A percentile compares a stretch with the other conserved stretches of the same genome.
phyloP scores from a whole-genome alignment of 352 stramenopile genomes.

The Globisporangium apiculatum region DNA sequence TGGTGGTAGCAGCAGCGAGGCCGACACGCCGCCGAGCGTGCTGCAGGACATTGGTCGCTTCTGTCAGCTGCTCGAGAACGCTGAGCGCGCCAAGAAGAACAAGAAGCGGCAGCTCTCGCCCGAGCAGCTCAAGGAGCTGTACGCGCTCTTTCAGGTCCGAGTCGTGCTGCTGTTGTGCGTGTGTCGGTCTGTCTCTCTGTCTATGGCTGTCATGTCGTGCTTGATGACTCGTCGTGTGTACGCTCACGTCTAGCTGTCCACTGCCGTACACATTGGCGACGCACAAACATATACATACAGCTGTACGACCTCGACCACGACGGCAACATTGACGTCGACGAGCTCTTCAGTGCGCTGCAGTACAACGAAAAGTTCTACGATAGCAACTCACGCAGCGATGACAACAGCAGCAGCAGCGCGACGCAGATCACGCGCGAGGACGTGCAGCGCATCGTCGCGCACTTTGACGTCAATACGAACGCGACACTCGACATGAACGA shows the following conservation, averaged over 20 bases:
- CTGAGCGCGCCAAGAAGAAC: conserved; percentile 40
- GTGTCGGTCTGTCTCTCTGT: no score
- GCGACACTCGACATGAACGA: conserved; percentile 63
- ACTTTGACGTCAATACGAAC: conserved; percentile 73
- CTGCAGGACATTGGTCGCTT: conserved; percentile 52
- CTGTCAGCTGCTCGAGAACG: conserved; percentile 39
- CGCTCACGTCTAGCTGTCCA: background rate
- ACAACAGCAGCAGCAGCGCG: background rate
- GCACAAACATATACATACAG: conserved; percentile 3
- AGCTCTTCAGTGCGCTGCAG: conserved; percentile 53
- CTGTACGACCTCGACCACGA: conserved; percentile 67
- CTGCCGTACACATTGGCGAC: no score
- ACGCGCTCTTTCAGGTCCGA: conserved; percentile 50
- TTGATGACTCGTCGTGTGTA: background rate
- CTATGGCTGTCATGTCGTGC: background rate
- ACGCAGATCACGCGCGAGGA: conserved; percentile 48
- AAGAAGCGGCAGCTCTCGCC: conserved; percentile 48
- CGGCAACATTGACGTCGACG: conserved; percentile 58
- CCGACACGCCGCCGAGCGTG: conserved; percentile 24
- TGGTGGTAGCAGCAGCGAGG: conserved; percentile 2
- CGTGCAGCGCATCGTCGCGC: conserved; percentile 60
- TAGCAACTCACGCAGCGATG: conserved; percentile 15
- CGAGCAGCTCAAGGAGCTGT: conserved; percentile 53
- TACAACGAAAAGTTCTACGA: conserved; percentile 79
- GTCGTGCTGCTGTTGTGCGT: conserved; percentile 15